A percentile compares a stretch with the other conserved stretches of the same genome.
phyloP scores from a whole-genome alignment of 2,329 filamentous ascomycete genomes.

The Anthostomella pinea region DNA sequence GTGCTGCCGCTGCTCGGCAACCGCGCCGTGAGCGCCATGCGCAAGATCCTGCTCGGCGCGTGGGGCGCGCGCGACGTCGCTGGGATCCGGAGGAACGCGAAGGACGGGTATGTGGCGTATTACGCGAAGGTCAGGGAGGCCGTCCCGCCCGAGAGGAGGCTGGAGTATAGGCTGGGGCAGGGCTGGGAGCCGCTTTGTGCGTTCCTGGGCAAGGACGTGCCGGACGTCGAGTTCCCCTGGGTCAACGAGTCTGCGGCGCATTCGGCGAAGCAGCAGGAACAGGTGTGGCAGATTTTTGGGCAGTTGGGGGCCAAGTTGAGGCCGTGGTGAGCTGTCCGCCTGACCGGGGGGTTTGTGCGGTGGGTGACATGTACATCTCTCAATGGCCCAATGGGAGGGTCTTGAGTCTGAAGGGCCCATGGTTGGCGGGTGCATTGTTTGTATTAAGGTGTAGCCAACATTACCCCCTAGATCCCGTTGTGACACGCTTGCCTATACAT shows the following conservation, averaged over 20 bases:
- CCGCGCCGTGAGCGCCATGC: constrained; percentile 20
- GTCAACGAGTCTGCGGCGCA: constrained; percentile 8
- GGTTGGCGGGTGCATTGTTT: too few species aligned
- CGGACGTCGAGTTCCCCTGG: constrained; percentile 11
- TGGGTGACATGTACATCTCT: too few species aligned
- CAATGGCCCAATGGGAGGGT: too few species aligned
- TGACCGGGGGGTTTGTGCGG: too few species aligned
- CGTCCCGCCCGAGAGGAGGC: constrained; percentile 10
- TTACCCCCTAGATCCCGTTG: too few species aligned
- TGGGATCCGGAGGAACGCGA: constrained; percentile 1
- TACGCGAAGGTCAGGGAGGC: constrained; percentile 14
- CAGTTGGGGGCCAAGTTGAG: too few species aligned
- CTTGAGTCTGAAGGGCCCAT: too few species aligned
- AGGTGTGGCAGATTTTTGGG: too few species aligned
- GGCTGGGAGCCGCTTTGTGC: constrained; percentile 26
- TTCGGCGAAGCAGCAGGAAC: background rate
- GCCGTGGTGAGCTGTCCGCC: too few species aligned
- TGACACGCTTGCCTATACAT: too few species aligned
- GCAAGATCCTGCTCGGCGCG: constrained; percentile 7
- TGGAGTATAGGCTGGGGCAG: constrained; percentile 21
- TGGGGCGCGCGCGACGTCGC: constrained; percentile 4
- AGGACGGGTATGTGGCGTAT: constrained; percentile 15
- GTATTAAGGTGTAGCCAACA: too few species aligned
- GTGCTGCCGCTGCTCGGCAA: constrained; percentile 23
- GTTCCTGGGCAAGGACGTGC: constrained; percentile 20